phyloP scores from a whole-genome alignment of 129 eudicot genomes.

The sunflower (Helianthus annuus) region DNA sequence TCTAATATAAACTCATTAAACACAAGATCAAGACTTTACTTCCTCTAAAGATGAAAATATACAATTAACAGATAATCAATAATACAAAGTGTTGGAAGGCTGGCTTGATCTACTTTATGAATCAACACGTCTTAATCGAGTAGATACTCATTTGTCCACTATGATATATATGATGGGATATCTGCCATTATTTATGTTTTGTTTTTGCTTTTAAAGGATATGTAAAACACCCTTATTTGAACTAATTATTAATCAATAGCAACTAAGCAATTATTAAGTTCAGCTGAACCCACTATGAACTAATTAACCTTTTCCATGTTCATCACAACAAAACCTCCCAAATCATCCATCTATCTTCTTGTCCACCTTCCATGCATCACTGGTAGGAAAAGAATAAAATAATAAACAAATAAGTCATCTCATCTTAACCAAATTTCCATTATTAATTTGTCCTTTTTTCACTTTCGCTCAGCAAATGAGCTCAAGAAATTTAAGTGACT shows the following conservation, averaged over 20 bases:
- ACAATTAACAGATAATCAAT: slow-evolving; percentile 9
- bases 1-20: not conserved
- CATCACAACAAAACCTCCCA: slow-evolving; percentile 12
- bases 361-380: slow-evolving; percentile 26
- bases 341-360: slow-evolving; percentile 15
- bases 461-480: slow-evolving; percentile 22
- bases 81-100: slow-evolving; percentile 19
- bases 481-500: slow-evolving; percentile 13
- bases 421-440: slow-evolving; percentile 15
- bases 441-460: slow-evolving; percentile 11
- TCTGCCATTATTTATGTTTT: slow-evolving; percentile 33
- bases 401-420: not conserved
- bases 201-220: slow-evolving; percentile 21
- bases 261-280: slow-evolving; percentile 29
- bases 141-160: slow-evolving; percentile 43
- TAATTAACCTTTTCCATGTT: slow-evolving; percentile 13
- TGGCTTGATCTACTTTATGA: slow-evolving; percentile 31
- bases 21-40: not conserved
- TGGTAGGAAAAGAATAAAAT: not conserved
- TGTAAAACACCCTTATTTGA: slow-evolving; percentile 5
- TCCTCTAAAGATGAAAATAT: slow-evolving; percentile 2
- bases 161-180: slow-evolving; percentile 36
- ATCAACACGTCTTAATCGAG: slow-evolving; percentile 43
- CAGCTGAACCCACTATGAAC: slow-evolving; percentile 28
- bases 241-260: slow-evolving; percentile 16